Conservation (phyloP, 345 rosid genomes). For the Salix koriyanagi region DNA sequence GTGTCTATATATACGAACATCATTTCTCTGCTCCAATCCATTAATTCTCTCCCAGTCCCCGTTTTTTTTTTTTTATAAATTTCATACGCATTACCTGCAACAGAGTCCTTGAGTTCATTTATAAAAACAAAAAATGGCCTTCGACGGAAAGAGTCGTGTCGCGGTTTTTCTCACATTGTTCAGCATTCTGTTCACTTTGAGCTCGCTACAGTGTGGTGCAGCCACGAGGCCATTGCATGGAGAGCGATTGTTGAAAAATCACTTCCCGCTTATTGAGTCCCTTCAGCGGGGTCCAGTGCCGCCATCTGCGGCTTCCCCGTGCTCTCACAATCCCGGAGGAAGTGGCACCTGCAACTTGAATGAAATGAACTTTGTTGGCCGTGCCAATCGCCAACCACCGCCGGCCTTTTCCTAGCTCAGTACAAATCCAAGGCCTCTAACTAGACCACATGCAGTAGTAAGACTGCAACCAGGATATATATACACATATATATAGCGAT, state of each 20-base stretch:
- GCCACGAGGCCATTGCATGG: conserved; percentile 24
- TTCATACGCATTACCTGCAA: neutral
- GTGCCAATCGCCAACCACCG: conserved; percentile 9
- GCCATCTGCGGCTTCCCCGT: conserved; percentile 7
- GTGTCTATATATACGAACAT: neutral
- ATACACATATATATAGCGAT: neutral
- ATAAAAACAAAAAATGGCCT: neutral
- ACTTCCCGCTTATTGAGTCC: conserved; percentile 2
- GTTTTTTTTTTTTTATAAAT: too few relatives aligned
- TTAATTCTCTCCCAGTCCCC: neutral
- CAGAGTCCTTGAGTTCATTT: neutral
- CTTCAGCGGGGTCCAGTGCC: conserved; percentile 22
- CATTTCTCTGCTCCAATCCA: neutral
- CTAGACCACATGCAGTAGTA: neutral
- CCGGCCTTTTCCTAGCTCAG: neutral
- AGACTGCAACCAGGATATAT: neutral
- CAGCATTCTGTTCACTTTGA: conserved; percentile 4
- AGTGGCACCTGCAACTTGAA: conserved; percentile 4
- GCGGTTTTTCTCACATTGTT: neutral
- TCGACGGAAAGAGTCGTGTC: neutral
- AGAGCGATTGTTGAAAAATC: conserved; percentile 7
- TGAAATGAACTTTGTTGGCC: conserved; percentile 30
- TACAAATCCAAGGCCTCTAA: neutral
- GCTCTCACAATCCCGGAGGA: conserved; percentile 19
- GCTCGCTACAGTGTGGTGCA: conserved; percentile 3